These are phyloP conservation scores for Chaetomium sp. DNA, from an alignment of 2,329 filamentous ascomycete species.

Conservation along the genomic window DNA sequence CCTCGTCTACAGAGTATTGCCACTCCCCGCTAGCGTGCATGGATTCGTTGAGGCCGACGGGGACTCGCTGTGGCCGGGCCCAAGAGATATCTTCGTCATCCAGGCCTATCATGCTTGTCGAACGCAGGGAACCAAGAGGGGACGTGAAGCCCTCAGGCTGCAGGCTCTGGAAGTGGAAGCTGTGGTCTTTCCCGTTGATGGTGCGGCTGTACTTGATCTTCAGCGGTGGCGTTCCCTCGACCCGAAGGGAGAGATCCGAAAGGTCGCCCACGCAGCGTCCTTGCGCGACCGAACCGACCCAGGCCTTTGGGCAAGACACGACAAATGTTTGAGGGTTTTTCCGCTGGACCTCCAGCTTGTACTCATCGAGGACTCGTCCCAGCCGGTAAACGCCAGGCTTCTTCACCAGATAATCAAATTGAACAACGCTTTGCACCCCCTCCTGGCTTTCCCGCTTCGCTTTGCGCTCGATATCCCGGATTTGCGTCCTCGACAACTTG, in stretches of 20 bases:
- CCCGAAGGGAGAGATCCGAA: slow-evolving; percentile 80
- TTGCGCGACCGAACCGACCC: slow-evolving; percentile 63
- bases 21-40: slow-evolving; percentile 77
- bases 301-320: slow-evolving; percentile 80
- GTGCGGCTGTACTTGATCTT: slow-evolving; percentile 90
- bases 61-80: slow-evolving; percentile 74
- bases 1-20: slow-evolving; percentile 89
- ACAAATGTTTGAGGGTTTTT: slow-evolving; percentile 77
- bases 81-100: slow-evolving; percentile 73
- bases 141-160: slow-evolving; percentile 86
- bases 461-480: slow-evolving; percentile 72
- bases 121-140: slow-evolving; percentile 65
- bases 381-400: slow-evolving; percentile 87
- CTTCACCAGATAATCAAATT: slow-evolving; percentile 74
- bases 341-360: slow-evolving; percentile 88
- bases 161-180: slow-evolving; percentile 89
- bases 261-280: slow-evolving; percentile 84
- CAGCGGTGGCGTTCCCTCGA: slow-evolving; percentile 85
- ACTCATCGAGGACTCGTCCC: slow-evolving; percentile 84
- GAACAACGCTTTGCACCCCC: slow-evolving; percentile 60
- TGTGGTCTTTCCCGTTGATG: slow-evolving; percentile 80
- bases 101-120: slow-evolving; percentile 58
- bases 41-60: slow-evolving; percentile 87
- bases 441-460: slow-evolving; percentile 67
- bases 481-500: slow-evolving; percentile 70